These are phyloP conservation scores for Pseudocercospora vitis DNA, from an alignment of 2,329 filamentous ascomycete genomes.

Conservation along the genomic window DNA sequence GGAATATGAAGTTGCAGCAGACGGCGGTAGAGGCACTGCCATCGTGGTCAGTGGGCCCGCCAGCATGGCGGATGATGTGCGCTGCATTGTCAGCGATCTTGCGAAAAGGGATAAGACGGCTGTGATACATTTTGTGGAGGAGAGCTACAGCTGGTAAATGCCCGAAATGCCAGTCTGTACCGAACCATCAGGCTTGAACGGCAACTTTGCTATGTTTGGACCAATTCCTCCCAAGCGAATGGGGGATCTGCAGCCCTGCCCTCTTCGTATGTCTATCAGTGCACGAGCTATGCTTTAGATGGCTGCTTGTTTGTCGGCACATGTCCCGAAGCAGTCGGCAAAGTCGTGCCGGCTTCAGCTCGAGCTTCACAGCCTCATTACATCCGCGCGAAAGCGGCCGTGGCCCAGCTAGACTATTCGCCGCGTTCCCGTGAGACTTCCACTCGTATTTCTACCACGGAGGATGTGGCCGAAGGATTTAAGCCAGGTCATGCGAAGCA, in stretches of 20 bases:
- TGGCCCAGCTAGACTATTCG: background rate
- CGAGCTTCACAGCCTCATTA: background rate
- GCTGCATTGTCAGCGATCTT: conserved; percentile 25
- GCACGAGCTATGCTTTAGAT: too few relatives aligned
- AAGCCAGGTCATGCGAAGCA: background rate
- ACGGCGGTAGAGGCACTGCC: conserved; percentile 35
- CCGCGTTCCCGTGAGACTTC: background rate
- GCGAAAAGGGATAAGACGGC: conserved; percentile 30
- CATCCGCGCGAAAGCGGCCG: background rate
- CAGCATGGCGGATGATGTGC: conserved; percentile 44
- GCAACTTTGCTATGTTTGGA: background rate
- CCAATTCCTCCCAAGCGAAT: too few relatives aligned
- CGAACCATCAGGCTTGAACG: background rate
- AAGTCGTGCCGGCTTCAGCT: background rate
- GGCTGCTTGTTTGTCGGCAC: too few relatives aligned
- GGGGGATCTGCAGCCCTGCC: too few relatives aligned
- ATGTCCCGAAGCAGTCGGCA: too few relatives aligned
- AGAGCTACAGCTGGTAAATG: conserved; percentile 28
- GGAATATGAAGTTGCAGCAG: conserved; percentile 34
- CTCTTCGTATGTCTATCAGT: too few relatives aligned
- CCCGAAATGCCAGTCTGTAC: background rate
- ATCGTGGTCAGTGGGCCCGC: conserved; percentile 48
- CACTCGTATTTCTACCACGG: background rate
- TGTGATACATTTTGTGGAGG: conserved; percentile 24
- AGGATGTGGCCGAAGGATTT: background rate